Base-by-base conservation (phyloP, 2,329 filamentous ascomycete species). In the Arthrobotrys megalospora region DNA sequence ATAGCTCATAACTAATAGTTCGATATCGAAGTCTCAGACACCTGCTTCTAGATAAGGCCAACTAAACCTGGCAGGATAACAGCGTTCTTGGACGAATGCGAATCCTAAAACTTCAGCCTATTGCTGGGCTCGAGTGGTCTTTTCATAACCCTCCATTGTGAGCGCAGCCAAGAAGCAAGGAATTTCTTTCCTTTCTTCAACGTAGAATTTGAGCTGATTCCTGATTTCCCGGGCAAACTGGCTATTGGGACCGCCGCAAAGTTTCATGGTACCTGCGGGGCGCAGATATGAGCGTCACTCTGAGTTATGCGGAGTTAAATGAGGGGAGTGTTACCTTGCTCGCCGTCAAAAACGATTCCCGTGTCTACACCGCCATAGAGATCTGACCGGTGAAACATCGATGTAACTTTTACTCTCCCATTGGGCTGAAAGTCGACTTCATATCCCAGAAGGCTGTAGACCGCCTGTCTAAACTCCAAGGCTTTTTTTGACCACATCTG, bases 251-350 rank as follows among this genome's bases (percentile, higher is more conserved):
- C 96, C 96, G 0, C 96, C 96, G 38, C 91, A 93, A 72, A 99
- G 92, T 87, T 99, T 99, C 96, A 99, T 99, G 0, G 94, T 97
- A 6, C 95, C 96, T 73, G 94, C 94, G 84, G 97, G 94, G 84
- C 97, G 97, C 0, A 97, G 90, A 53, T 90, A 12, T 16, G 21
- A 21, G n/a, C 32, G 50, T 38, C 2, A 90, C 4, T 6, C 52
- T 14, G 12, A 21, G 10, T 6, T 32, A 32, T 86, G 88, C 79
- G 90, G 89, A 80, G 87, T 87, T 77, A 87, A 45, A 32, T n/a
- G 11, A 86, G 65, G 84, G 84, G 47, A 32, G 43, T 36, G 34
- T 63, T 68, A 82, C 82, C 82, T 63, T 82, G 81, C 36, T 83
- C 82, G 12, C 82, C 82, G 69, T 83, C 82, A 80, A 83, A 83